Percentiles rank a stretch among this genome's conserved stretches.
Evolutionary conservation across 352 stramenopile genomes (phyloP).

Genomic region (Globisporangium barbulae): DNA sequence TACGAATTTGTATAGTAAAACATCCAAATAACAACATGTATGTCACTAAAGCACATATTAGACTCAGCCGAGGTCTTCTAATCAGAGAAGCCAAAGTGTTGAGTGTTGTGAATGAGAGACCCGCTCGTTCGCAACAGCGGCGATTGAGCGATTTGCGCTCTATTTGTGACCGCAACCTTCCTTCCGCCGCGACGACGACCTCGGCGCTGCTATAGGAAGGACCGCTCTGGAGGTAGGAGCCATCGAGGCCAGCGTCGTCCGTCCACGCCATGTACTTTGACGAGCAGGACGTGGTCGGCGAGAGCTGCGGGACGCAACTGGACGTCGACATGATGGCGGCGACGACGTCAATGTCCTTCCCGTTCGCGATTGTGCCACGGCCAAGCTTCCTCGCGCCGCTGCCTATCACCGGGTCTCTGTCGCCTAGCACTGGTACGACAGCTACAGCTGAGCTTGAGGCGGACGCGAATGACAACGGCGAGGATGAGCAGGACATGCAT

Average conservation of each 20-base stretch:
- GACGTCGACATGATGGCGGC: conserved; percentile 15
- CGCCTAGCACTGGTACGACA: background rate
- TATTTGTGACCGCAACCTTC: conserved; percentile 5
- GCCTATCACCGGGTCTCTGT: background rate
- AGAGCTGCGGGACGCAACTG: conserved; percentile 31
- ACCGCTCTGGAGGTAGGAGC: background rate
- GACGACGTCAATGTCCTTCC: background rate
- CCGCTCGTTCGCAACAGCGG: background rate
- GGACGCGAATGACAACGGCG: background rate
- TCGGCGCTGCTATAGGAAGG: background rate
- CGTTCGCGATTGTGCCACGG: conserved; percentile 5
- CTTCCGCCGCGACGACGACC: background rate
- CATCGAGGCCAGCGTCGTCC: background rate
- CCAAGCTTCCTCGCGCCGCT: conserved; percentile 5
- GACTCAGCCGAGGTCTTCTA: background rate
- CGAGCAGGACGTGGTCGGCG: conserved; percentile 26
- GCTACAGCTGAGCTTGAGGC: background rate
- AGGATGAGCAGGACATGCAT: background rate
- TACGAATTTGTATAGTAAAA: no score
- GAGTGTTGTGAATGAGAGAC: background rate
- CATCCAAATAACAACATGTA: background rate
- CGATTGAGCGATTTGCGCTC: background rate
- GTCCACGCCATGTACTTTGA: conserved; percentile 28
- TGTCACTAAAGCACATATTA: background rate
- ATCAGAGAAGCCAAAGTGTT: conserved; percentile 4